phyloP scores from a whole-genome alignment of 352 stramenopile species.

The Phytophthora uliginosa region DNA sequence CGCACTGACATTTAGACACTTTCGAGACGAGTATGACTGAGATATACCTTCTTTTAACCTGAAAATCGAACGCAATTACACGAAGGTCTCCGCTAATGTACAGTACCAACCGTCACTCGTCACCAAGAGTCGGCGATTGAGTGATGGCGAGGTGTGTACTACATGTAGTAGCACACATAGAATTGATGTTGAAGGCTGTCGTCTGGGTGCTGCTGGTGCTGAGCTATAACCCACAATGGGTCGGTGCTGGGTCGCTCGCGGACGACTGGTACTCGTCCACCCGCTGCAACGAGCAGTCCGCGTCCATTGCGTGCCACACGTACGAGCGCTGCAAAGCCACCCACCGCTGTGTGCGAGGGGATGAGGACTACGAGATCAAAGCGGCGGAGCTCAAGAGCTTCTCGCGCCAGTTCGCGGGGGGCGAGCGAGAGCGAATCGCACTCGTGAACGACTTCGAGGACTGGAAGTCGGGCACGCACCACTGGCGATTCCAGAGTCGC shows the following conservation, averaged over 20 bases:
- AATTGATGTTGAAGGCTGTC: neutral
- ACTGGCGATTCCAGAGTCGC: constrained; percentile 55
- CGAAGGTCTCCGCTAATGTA: neutral
- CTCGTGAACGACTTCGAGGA: constrained; percentile 97
- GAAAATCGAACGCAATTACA: neutral
- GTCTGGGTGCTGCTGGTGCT: constrained; percentile 10
- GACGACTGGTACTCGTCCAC: constrained; percentile 67
- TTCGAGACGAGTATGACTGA: neutral
- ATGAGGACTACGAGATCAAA: constrained; percentile 92
- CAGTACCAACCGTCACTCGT: neutral
- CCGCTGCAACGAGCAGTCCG: constrained; percentile 67
- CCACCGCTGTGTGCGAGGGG: constrained; percentile 91
- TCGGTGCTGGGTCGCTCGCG: constrained; percentile 31
- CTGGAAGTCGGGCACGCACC: constrained; percentile 92
- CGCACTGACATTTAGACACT: neutral
- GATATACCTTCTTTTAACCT: neutral
- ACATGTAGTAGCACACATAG: no score
- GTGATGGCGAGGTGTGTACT: neutral
- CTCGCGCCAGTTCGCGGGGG: constrained; percentile 85
- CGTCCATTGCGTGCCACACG: constrained; percentile 45
- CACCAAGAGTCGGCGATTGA: constrained; percentile 6
- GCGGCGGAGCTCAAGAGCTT: constrained; percentile 75
- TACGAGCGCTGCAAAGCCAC: constrained; percentile 97
- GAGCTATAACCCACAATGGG: neutral
- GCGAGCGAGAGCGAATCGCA: constrained; percentile 69